phyloP scores from a whole-genome alignment of 1,139 yeast genomes.

The Scheffersomyces illinoinensis region DNA sequence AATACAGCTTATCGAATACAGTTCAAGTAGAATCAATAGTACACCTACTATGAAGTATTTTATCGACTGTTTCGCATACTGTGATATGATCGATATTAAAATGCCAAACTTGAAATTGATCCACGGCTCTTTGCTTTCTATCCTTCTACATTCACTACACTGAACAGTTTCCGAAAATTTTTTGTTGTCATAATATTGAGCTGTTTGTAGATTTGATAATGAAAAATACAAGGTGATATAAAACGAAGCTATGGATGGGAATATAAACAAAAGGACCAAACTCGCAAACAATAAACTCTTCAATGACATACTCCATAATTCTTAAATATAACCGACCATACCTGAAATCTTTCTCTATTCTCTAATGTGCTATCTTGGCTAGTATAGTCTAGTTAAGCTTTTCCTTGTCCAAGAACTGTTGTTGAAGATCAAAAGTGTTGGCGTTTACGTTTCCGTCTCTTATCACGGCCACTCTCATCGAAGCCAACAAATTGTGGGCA shows the following conservation, averaged over 20 bases:
- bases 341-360: neutral
- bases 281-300: neutral
- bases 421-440: constrained; percentile 55
- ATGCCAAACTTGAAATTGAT: too few relatives aligned
- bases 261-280: neutral
- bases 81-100: too few relatives aligned
- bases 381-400: constrained; percentile 14
- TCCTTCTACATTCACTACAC: neutral
- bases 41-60: too few relatives aligned
- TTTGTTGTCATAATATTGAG: neutral
- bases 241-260: neutral
- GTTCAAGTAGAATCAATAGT: too few relatives aligned
- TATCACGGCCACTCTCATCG: constrained; percentile 94
- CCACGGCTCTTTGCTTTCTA: too few relatives aligned
- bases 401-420: constrained; percentile 49
- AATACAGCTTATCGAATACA: too few relatives aligned
- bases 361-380: neutral
- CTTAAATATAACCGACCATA: neutral
- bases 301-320: neutral
- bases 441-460: constrained; percentile 59
- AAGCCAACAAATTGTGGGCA: constrained; percentile 92
- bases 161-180: neutral
- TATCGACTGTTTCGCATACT: too few relatives aligned
- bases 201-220: neutral
- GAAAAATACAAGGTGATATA: neutral